Evolutionary conservation across 768 basidiomycete genomes (phyloP).

Genomic region (Dendrothele bispora): DNA sequence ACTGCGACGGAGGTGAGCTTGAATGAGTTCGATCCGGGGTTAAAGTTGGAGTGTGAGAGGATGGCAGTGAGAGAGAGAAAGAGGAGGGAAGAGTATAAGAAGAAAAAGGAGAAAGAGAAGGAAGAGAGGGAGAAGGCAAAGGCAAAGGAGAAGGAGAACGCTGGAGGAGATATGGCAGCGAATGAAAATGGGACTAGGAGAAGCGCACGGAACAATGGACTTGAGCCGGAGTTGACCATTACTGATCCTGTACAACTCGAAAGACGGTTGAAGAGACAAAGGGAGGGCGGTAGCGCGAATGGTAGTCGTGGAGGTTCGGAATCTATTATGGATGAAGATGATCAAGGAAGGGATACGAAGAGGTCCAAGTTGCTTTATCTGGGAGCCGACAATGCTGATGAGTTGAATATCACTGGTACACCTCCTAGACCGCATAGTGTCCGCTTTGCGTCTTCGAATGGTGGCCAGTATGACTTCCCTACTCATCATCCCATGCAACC

Average conservation of each 20-base stretch:
- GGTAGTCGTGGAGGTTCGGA: slow-evolving; percentile 52
- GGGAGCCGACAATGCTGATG: slow-evolving; percentile 48
- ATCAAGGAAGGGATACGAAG: slow-evolving; percentile 52
- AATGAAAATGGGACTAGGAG: slow-evolving; percentile 64
- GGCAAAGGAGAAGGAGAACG: slow-evolving; percentile 40
- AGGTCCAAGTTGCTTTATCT: slow-evolving; percentile 44
- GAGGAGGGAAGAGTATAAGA: slow-evolving; percentile 55
- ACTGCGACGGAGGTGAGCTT: slow-evolving; percentile 63
- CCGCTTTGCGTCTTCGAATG: slow-evolving; percentile 44
- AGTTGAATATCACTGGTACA: slow-evolving; percentile 43
- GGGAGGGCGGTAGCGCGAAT: slow-evolving; percentile 54
- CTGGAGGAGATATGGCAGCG: no score
- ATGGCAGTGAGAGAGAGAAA: slow-evolving; percentile 80
- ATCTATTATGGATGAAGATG: slow-evolving; percentile 51
- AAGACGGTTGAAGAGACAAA: slow-evolving; percentile 69
- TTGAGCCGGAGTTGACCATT: slow-evolving; percentile 66
- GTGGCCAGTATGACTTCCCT: slow-evolving; percentile 13
- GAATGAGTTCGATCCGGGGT: slow-evolving; percentile 79
- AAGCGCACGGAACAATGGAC: slow-evolving; percentile 74
- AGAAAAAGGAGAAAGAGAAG: slow-evolving; percentile 58
- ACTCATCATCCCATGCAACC: slow-evolving; percentile 6
- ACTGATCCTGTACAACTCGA: slow-evolving; percentile 78
- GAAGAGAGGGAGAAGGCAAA: slow-evolving; percentile 56
- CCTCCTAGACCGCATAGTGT: slow-evolving; percentile 35
- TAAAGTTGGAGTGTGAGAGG: slow-evolving; percentile 81